Evolutionary conservation across 2,329 filamentous ascomycete genomes (phyloP).

Genomic region (Penicillium sp.): DNA sequence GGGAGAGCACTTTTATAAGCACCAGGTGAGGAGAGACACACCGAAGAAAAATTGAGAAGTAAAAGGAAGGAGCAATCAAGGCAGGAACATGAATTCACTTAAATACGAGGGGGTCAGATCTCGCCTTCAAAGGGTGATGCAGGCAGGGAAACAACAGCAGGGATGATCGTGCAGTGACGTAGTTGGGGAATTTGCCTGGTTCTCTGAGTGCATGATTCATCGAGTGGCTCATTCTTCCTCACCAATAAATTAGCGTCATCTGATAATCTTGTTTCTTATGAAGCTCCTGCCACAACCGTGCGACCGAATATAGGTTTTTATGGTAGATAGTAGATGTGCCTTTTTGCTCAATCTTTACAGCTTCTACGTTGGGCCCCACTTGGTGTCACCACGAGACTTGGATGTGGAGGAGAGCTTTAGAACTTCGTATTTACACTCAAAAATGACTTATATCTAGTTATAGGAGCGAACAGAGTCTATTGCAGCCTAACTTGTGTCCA

Average conservation of each 20-base stretch:
- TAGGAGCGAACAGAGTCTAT: no score
- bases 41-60: neutral
- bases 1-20: neutral
- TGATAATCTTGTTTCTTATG: neutral
- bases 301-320: neutral
- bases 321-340: neutral
- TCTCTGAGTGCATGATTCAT: slow-evolving; percentile 28
- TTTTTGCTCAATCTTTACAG: neutral
- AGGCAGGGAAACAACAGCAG: slow-evolving; percentile 18
- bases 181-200: slow-evolving; percentile 26
- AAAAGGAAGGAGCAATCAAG: neutral
- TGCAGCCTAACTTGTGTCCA: no score
- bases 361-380: neutral
- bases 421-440: no score
- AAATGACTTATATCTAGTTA: no score
- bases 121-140: slow-evolving; percentile 7
- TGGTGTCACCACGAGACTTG: neutral
- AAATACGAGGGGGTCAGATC: slow-evolving; percentile 12
- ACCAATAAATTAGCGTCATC: slow-evolving; percentile 12
- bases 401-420: no score
- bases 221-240: slow-evolving; percentile 15
- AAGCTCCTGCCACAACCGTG: neutral
- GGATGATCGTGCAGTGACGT: slow-evolving; percentile 38
- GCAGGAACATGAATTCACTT: slow-evolving; percentile 2
- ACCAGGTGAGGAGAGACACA: neutral